Evolutionary conservation across 2,329 filamentous ascomycete genomes (phyloP), one percentile per base, ranked within the genome.

Genomic region (Aspergillus fructus): DNA sequence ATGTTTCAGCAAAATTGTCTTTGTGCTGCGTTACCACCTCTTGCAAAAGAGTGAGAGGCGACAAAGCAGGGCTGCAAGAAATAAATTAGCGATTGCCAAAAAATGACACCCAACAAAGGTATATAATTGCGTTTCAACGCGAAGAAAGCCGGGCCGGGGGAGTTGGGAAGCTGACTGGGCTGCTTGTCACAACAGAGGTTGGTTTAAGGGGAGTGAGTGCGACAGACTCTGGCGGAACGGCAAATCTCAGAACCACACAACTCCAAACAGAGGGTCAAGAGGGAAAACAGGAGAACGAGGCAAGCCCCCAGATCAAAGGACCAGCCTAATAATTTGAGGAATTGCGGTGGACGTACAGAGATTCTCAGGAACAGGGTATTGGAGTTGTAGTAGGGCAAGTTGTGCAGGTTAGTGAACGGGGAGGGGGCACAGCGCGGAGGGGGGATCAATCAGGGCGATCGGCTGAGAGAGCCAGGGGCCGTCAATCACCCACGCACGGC

Each of bases 141-240:
- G 59, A 50, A 49, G 49, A 45, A 49, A 56, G 42, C 54, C 50
- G 53, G 56, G 57, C 61, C 48, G 53, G 61, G 58, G 46, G 24
- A 50, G 42, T 39, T 50, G 59, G 56, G n/a, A 59, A 45, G 47
- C 49, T 53, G 54, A 59, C 49, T 53, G 51, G 60, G 39, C 40
- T 41, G 51, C 48, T 59, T 58, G 57, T 58, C 62, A 49, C 63
- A 55, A 62, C 51, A 57, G 61, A 56, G 56, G 58, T 55, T 55
- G 48, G 60, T 64, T 66, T 64, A 65, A 65, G 63, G 62, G 64
- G 64, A 65, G 55, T 55, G 61, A 57, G 61, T 56, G 64, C 61
- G 59, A 66, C 62, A 56, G 55, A 59, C 59, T 62, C 62, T 56
- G 60, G 61, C 62, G 62, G 59, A 64, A 66, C 63, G 59, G 60